Base-by-base conservation (phyloP, 2,329 filamentous ascomycete species). In the Ophiostoma tasmaniense region DNA sequence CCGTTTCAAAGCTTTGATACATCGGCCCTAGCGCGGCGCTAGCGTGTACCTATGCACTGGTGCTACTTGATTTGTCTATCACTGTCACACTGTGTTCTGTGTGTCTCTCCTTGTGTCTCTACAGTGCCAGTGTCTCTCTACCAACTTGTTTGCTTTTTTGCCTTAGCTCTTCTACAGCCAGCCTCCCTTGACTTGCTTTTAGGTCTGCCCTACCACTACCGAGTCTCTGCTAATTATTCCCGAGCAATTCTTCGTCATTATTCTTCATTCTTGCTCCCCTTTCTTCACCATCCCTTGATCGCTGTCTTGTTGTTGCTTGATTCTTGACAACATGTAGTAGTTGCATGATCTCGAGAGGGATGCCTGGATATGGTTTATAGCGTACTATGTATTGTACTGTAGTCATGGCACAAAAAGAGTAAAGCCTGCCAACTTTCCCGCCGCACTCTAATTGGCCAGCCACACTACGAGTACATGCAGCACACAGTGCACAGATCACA, bases 1-100 rank as follows among this genome's bases (percentile, higher is more conserved):
- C 37, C 64, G 64, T 65, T 65, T 65, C 64, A 65, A 20, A 45
- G n/a, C 64, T 65, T 39, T 37, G 22, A 39, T 65, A 55, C 50
- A 65, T 45, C 37, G 61, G 64, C 64, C 6, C 25, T 65, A 65
- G 64, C 64, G 64, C 37, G n/a, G 64, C 33, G 14, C 64, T 42
- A 65, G n/a, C 13, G 8, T 10, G 35, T 45, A 28, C 37, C 10
- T 42, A 55, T 55, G 50, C 25, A 55, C 2, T 7, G n/a, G n/a
- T 62, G 7, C 20, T 62, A 37, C 42, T 4, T n/a, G 14, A 14
- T 42, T 42, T 45, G 37, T 39, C 42, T 10, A 45, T 45, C 42
- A 45, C 50, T 25, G n/a, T 55, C 50, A 55, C 50, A 55, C 50
- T 55, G 50, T 22, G 22, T 25, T 13, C 62, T 25, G n/a, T 11